Conservation (phyloP, 2,329 filamentous ascomycete species). For the Diaporthe eres region DNA sequence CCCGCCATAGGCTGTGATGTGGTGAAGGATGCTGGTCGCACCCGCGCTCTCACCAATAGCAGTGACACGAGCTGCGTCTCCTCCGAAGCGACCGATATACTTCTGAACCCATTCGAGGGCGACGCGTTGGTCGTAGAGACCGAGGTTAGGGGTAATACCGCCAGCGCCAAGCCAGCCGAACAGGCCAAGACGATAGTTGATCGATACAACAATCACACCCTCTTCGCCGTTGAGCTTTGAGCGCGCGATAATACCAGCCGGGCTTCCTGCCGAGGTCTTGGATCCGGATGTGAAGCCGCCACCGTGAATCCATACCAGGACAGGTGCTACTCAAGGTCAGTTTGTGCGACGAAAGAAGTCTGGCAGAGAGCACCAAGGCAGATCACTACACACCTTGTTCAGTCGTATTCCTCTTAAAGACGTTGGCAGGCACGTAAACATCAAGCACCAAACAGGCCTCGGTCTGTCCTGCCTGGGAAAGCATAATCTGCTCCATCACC, state of each 20-base stretch:
- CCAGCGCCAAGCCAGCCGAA: constrained; percentile 62
- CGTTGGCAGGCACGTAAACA: constrained; percentile 61
- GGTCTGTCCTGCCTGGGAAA: constrained; percentile 45
- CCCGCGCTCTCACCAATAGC: constrained; percentile 62
- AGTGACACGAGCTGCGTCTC: constrained; percentile 57
- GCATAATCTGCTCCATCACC: constrained; percentile 41
- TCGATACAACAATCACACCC: constrained; percentile 60
- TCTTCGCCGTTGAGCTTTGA: constrained; percentile 45
- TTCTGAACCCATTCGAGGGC: constrained; percentile 60
- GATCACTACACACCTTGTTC: neutral
- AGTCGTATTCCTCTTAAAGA: constrained; percentile 29
- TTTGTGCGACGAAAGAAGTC: constrained; percentile 48
- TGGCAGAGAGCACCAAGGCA: neutral
- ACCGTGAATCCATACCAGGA: constrained; percentile 62
- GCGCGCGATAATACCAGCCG: constrained; percentile 38
- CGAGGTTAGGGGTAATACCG: constrained; percentile 56
- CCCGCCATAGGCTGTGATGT: constrained; percentile 61
- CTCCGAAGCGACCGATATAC: constrained; percentile 57
- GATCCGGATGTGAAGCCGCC: constrained; percentile 60
- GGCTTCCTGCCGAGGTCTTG: constrained; percentile 51
- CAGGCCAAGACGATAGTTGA: constrained; percentile 64
- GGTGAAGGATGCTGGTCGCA: constrained; percentile 64
- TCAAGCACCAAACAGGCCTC: constrained; percentile 67
- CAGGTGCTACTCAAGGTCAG: constrained; percentile 55
- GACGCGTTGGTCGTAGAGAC: constrained; percentile 54